Evolutionary conservation across 2,329 filamentous ascomycete genomes (phyloP).

Genomic region (Mollisiaceae sp.): DNA sequence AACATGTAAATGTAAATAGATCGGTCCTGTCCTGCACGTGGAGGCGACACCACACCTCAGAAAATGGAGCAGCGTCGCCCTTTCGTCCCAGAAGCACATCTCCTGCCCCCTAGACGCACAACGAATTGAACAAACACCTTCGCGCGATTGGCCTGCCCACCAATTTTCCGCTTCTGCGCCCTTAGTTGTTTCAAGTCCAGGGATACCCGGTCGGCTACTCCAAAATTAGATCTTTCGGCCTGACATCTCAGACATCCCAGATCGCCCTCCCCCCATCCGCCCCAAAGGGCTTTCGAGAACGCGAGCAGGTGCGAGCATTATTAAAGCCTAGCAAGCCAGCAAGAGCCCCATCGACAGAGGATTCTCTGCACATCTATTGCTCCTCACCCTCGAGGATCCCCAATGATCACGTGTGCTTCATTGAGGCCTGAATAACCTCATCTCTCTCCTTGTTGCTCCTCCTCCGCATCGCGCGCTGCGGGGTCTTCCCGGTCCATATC

Average conservation of each 20-base stretch:
- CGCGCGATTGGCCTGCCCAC: slow-evolving; percentile 13
- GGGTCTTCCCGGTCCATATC: slow-evolving; percentile 32
- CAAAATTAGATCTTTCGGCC: slow-evolving; percentile 22
- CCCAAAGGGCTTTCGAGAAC: slow-evolving; percentile 15
- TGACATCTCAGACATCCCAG: slow-evolving; percentile 4
- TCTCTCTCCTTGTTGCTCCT: not conserved
- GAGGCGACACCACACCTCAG: not conserved
- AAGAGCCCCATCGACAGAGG: slow-evolving; percentile 9
- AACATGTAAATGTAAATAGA: slow-evolving; percentile 1
- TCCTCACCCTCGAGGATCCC: slow-evolving; percentile 1
- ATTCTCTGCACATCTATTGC: slow-evolving; percentile 3
- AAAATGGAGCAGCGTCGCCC: not conserved
- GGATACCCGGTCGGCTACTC: slow-evolving; percentile 10
- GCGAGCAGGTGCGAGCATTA: slow-evolving; percentile 9
- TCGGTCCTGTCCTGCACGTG: not conserved
- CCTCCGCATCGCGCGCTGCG: slow-evolving; percentile 24
- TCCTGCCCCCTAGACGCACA: slow-evolving; percentile 2
- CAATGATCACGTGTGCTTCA: slow-evolving; percentile 4
- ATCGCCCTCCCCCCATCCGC: not conserved
- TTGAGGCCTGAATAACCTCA: not conserved
- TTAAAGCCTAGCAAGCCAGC: slow-evolving; percentile 12
- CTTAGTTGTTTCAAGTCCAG: slow-evolving; percentile 25
- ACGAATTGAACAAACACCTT: slow-evolving; percentile 22
- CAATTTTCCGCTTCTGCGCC: slow-evolving; percentile 9
- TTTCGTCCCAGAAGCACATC: not conserved